phyloP scores from a whole-genome alignment of 345 rosid genomes.

The Citrus mangshanensis region DNA sequence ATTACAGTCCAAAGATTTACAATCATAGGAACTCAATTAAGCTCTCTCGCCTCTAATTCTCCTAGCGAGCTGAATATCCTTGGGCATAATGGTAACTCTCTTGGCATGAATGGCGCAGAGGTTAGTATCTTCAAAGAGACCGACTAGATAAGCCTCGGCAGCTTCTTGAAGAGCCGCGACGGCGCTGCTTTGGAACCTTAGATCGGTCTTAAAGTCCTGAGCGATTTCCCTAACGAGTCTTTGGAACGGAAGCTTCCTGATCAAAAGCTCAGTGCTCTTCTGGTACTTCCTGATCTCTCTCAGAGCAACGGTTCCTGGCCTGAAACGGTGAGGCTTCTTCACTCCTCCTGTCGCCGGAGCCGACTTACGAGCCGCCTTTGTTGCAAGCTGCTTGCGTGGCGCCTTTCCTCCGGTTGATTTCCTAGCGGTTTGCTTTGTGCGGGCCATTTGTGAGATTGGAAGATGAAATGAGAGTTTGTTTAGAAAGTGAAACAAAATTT shows the following conservation, averaged over 20 bases:
- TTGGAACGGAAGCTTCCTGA: slow-evolving; percentile 55
- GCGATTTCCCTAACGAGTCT: slow-evolving; percentile 55
- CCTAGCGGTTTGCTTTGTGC: slow-evolving; percentile 59
- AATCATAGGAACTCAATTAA: not conserved
- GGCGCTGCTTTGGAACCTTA: slow-evolving; percentile 56
- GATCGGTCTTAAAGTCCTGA: slow-evolving; percentile 60
- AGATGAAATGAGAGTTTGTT: not conserved
- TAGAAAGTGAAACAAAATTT: not conserved
- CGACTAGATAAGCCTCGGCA: slow-evolving; percentile 50
- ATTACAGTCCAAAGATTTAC: not conserved
- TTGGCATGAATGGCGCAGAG: slow-evolving; percentile 60
- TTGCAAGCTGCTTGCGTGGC: slow-evolving; percentile 58
- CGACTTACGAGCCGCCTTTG: slow-evolving; percentile 60
- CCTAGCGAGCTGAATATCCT: slow-evolving; percentile 57
- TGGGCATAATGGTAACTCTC: slow-evolving; percentile 66
- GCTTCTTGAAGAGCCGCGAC: slow-evolving; percentile 59
- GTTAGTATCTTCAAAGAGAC: slow-evolving; percentile 49
- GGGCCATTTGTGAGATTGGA: slow-evolving; percentile 34
- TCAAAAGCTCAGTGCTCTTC: slow-evolving; percentile 53
- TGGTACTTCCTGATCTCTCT: slow-evolving; percentile 58
- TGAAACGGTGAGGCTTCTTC: slow-evolving; percentile 67
- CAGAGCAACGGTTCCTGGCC: slow-evolving; percentile 56
- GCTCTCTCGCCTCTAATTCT: slow-evolving; percentile 58
- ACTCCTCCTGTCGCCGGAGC: slow-evolving; percentile 69
- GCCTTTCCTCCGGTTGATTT: slow-evolving; percentile 68